phyloP scores from a whole-genome alignment of 164 flowering plant genomes.

The Magnolia kwangsiensis region DNA sequence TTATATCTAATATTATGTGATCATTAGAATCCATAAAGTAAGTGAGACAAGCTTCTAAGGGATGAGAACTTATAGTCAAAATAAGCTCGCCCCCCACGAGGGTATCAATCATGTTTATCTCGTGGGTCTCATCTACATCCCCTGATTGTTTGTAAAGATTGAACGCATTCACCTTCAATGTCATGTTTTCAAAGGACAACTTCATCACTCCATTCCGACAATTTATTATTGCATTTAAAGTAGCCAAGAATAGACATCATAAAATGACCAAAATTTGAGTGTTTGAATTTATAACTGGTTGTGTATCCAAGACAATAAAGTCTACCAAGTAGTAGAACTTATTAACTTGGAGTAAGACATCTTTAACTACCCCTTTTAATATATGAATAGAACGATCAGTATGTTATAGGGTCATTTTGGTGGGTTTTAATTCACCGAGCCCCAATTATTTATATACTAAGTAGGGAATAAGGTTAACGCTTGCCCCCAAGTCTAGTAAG shows the following conservation, averaged over 20 bases:
- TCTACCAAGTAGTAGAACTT: background rate
- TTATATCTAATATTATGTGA: too few relatives aligned
- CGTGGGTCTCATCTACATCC: background rate
- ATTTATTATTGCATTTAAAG: background rate
- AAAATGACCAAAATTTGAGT: background rate
- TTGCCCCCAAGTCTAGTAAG: background rate
- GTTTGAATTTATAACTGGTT: background rate
- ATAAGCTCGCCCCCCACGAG: too few relatives aligned
- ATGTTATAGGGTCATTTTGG: background rate
- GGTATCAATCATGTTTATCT: too few relatives aligned
- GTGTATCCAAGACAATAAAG: background rate
- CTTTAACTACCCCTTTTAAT: conserved; percentile 1
- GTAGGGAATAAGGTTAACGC: background rate
- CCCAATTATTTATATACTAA: conserved; percentile 5
- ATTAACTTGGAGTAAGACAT: conserved; percentile 5
- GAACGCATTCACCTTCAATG: background rate
- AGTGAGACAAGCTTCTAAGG: too few relatives aligned
- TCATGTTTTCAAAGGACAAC: background rate
- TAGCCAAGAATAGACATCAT: background rate
- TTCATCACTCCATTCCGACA: background rate
- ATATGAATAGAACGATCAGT: background rate
- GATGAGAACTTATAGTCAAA: too few relatives aligned
- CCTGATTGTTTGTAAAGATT: background rate
- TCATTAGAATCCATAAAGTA: too few relatives aligned
- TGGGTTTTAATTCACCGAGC: background rate